phyloP scores from a whole-genome alignment of 108 stramenopile genomes.

The Mediolabrus comicus region DNA sequence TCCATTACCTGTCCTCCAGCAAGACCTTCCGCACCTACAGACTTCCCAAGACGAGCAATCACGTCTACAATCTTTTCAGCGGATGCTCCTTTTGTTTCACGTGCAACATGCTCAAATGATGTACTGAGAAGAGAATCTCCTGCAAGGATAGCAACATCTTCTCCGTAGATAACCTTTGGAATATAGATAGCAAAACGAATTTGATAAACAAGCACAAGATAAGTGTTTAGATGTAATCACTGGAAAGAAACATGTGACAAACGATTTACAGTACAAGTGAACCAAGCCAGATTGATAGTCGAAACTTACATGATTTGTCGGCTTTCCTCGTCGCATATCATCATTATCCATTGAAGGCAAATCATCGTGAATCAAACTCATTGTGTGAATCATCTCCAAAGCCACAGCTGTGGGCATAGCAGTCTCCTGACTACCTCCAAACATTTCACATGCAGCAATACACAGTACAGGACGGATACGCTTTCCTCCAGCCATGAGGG shows the following conservation, averaged over 20 bases:
- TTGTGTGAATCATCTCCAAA: slow-evolving; percentile 97
- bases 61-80: slow-evolving; percentile 84
- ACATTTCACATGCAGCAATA: slow-evolving; percentile 94
- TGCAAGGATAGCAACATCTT: slow-evolving; percentile 95
- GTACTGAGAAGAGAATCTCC: slow-evolving; percentile 86
- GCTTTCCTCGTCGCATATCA: slow-evolving; percentile 91
- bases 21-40: slow-evolving; percentile 90
- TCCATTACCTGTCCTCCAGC: slow-evolving; percentile 97
- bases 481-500: slow-evolving; percentile 95
- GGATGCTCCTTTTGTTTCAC: slow-evolving; percentile 70
- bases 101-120: slow-evolving; percentile 77
- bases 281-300: background rate
- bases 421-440: slow-evolving; percentile 65
- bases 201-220: background rate
- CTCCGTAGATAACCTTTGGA: slow-evolving; percentile 87
- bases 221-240: background rate
- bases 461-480: slow-evolving; percentile 93
- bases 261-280: background rate
- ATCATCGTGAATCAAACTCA: slow-evolving; percentile 97
- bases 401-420: slow-evolving; percentile 95
- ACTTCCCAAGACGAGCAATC: slow-evolving; percentile 81
- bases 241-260: background rate
- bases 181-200: slow-evolving; percentile 3
- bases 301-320: slow-evolving; percentile 87
- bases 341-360: slow-evolving; percentile 96